Base-by-base conservation (phyloP, 2,329 filamentous ascomycete species). In the Colletotrichum lindemuthianum region DNA sequence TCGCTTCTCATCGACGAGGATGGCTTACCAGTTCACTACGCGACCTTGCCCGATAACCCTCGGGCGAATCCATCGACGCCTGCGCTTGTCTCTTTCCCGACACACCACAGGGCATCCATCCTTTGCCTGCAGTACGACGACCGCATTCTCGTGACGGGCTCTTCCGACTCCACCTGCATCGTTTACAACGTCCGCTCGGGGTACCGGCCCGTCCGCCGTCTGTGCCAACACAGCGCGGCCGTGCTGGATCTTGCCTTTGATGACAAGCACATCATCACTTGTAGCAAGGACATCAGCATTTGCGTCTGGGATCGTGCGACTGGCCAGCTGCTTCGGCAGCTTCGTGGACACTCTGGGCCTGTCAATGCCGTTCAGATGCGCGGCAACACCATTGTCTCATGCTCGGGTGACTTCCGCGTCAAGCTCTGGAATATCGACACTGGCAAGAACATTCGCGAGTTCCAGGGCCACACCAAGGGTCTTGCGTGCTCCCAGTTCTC, bases 291-390 rank as follows among this genome's bases (percentile, higher is more conserved):
- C 78, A 89, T 90, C 44, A 94, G 87, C 67, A 97, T 99, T 74
- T 96, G 94, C 73, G 89, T 99, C 32, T 98, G 95, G 95, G 92
- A 97, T 73, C 92, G 96, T 49, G 80, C 86, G 59, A 96, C 92
- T 0, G 92, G 93, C 40, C 80, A 81, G 9, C 83, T 96, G 50
- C 78, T 97, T 51, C 92, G 92, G 72, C 91, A 92, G 72, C 86
- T 99, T 52, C 86, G 87, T 40, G 96, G 95, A 8, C 96, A 99
- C 77, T 85, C 88, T 2, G 96, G 96, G 0, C 96, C 96, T 1
- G 96, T 99, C 70, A 99, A 99, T 74, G 94, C 96, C 2, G 93
- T 99, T 6, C 95, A 98, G 79, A 88, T 99, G 76, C 91, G 95
- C 58, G 95, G 93, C 65, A 95, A 97, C 78, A 90, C 93, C 7